A percentile compares a stretch with the other conserved stretches of the same genome.
phyloP scores from a whole-genome alignment of 306 rosid species.

The Pyrus communis region DNA sequence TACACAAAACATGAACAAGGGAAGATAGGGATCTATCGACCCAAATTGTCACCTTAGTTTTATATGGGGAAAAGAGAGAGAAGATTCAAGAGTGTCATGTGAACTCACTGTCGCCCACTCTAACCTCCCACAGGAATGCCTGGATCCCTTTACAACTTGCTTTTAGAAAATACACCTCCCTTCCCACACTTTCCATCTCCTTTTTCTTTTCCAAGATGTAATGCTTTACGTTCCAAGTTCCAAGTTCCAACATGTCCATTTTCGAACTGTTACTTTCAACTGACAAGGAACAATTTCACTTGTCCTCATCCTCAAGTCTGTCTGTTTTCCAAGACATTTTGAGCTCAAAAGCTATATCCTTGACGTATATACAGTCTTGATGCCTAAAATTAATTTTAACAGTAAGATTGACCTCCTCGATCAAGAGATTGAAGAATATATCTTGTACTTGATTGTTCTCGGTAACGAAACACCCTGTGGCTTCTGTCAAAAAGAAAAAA shows the following conservation, averaged over 20 bases:
- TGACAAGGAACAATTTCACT: background rate
- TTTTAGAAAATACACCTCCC: background rate
- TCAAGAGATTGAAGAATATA: background rate
- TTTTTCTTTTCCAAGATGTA: background rate
- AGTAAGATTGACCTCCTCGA: background rate
- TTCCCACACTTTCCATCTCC: conserved; percentile 10
- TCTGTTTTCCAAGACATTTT: background rate
- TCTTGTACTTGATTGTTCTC: too few species aligned
- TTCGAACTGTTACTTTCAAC: conserved; percentile 2
- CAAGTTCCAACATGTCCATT: background rate
- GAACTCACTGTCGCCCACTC: conserved; percentile 55
- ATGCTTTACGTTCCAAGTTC: conserved; percentile 2
- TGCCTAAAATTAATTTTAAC: background rate
- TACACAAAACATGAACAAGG: too few species aligned
- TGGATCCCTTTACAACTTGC: conserved; percentile 18
- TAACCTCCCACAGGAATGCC: background rate
- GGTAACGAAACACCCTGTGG: too few species aligned
- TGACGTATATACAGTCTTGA: background rate
- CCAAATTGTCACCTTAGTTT: too few species aligned
- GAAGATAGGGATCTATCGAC: too few species aligned
- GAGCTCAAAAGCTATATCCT: background rate
- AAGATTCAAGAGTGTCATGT: conserved; percentile 27
- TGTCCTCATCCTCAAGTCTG: background rate
- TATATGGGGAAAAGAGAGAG: background rate
- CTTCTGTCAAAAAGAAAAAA: background rate